phyloP scores from a whole-genome alignment of 73 alveolate species.

The Paramecium octaurelia region DNA sequence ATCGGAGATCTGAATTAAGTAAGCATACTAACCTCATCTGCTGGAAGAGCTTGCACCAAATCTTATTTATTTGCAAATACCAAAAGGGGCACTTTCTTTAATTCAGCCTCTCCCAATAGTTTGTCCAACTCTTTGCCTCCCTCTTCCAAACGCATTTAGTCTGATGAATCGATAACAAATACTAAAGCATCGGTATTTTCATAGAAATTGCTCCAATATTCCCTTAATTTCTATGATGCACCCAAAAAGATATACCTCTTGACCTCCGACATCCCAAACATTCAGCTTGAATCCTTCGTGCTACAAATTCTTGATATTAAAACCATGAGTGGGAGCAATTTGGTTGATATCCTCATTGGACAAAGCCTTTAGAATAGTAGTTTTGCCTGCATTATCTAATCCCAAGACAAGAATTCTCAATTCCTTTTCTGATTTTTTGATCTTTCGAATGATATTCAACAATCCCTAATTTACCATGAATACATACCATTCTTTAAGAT shows the following conservation, averaged over 20 bases:
- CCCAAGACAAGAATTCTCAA: conserved; percentile 97
- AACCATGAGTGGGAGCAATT: conserved; percentile 98
- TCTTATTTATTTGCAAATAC: conserved; percentile 86
- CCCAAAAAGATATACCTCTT: conserved; percentile 71
- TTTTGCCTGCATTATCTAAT: conserved; percentile 99
- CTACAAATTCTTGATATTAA: conserved; percentile 91
- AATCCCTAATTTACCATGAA: conserved; percentile 16
- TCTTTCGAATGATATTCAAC: conserved; percentile 39
- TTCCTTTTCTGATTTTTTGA: conserved; percentile 79
- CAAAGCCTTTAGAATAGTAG: conserved; percentile 96
- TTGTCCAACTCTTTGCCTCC: conserved; percentile 73
- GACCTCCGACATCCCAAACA: conserved; percentile 99
- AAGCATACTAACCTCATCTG: conserved; percentile 82
- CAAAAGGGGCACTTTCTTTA: conserved; percentile 83
- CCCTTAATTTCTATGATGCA: conserved; percentile 69
- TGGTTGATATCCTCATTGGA: conserved; percentile 93
- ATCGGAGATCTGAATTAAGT: conserved; percentile 74
- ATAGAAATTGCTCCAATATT: conserved; percentile 97
- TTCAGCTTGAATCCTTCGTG: conserved; percentile 98
- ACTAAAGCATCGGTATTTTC: conserved; percentile 96
- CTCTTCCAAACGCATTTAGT: conserved; percentile 92
- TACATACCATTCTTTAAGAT: not conserved
- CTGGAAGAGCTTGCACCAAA: conserved; percentile 89
- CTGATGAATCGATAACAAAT: conserved; percentile 97
- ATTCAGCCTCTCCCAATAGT: conserved; percentile 71